Base-by-base conservation (phyloP, 306 rosid species). In the Lathyrus tuberosus region DNA sequence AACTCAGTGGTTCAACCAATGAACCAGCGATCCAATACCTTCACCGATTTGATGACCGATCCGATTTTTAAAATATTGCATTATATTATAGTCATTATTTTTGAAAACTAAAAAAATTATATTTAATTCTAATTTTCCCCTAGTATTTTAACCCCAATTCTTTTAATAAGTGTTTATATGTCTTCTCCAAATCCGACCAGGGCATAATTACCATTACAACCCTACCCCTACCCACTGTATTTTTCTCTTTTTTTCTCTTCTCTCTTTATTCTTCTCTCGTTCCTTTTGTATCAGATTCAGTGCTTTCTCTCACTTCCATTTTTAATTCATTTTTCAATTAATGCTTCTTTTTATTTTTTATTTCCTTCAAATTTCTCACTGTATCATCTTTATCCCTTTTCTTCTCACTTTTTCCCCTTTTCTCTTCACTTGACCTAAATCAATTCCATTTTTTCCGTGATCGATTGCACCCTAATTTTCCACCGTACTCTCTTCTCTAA, bases 351-450 rank as follows among this genome's bases (percentile, higher is more conserved):
- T 40, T 12, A 1, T 33, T 41, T 10, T 9, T 10, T 10, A 0
- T 9, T 3, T 10, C 15, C 6, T 42, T 4, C 5, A 42, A 42
- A 2, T 42, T 42, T 42, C 60, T 10, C 35, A 7, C 33, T 20
- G 3, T 22, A 20, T 52, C 12, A 4, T 12, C 14, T 5, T 12
- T 26, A 24, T 54, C 16, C 30, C 5, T 12, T 26, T 54, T 54
- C 35, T 54, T n/a, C 11, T 24, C 1, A 54, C 4, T 54, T 53
- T 52, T n/a, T 0, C 16, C 15, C n/a, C 30, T 16, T 56, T 37
- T 57, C 17, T 57, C 62, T 57, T 22, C 60, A 20, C 9, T 53
- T 20, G 8, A 53, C 60, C 60, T 53, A 53, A 53, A 20, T 22
- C 24, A 42, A 41, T 41, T 41, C 46, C 46, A 3, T 9, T 41